Base-by-base conservation (phyloP, 2,329 filamentous ascomycete genomes). In the Thielaviopsis musarum region DNA sequence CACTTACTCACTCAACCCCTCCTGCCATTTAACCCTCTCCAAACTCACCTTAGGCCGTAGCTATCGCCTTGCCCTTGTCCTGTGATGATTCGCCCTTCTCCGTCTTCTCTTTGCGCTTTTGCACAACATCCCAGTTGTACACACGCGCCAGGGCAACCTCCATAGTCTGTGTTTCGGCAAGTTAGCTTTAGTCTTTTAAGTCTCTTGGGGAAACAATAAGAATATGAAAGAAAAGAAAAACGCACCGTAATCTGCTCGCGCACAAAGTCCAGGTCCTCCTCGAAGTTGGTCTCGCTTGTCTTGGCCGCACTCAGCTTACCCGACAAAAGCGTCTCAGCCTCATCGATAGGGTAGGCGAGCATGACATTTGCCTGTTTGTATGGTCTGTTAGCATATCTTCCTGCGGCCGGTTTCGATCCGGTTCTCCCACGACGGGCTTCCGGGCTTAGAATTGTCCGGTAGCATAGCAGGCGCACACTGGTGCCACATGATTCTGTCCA, bases 101-200 rank as follows among this genome's bases (percentile, higher is more conserved):
- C 3, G 73, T 77, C 71, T 90, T 93, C 62, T 95, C 90, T 76
- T 95, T 96, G 66, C 93, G 79, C 73, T 94, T 88, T 75, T 95
- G 88, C 52, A 91, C 88, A 4, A 98, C 90, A 68, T 98, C 93
- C 91, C 93, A 97, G 72, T 98, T 98, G 73, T 98, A 97, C n/a
- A 98, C 91, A 64, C 93, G 80, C 22, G 93, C 93, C 49, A 91
- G 90, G 3, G 93, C 93, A 38, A 98, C 93, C 72, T 98, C 93
- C 76, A 98, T 85, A 0, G 91, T 96, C 88, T 94, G 65, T 45
- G 12, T 24, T 21, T 12, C n/a, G n/a, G n/a, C n/a, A 30, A 13
- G 41, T 28, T 19, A 17, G n/a, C 17, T 12, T 15, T 45, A 13
- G 12, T 34, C 12, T 34, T 34, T 34, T 12, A 6, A 12, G n/a